Base-by-base conservation (phyloP, 2,329 filamentous ascomycete genomes). In the Colletotrichum neosansevieriae region DNA sequence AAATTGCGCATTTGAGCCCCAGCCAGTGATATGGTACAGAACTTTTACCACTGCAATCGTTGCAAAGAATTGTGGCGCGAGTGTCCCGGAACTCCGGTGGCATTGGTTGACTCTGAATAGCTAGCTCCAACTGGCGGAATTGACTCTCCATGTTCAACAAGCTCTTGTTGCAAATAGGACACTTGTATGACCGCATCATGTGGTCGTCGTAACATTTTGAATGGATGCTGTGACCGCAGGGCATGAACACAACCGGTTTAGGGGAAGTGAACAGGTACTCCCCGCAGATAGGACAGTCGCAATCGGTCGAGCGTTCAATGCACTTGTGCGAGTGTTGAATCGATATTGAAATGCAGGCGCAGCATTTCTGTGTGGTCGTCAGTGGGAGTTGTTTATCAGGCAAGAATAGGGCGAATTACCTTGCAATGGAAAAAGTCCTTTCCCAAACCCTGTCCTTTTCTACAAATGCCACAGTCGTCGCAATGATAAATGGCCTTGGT, bases 381-480 rank as follows among this genome's bases (percentile, higher is more conserved):
- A 56, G 54, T 13, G 36, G 9, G 42, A 56, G 36, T 17, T 10
- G 11, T 29, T 21, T 3, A n/a, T 12, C 19, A 9, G 6, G 15
- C 29, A 24, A 15, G 44, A 71, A 44, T 71, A 66, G 19, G n/a
- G 57, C 29, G 29, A 73, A 81, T 78, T 82, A 95, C 94, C 88
- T 97, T 97, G 91, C 96, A 99, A 79, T 99, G 96, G 75, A 97
- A 94, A 77, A 97, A 99, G 77, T 99, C 96, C 77, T 97, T 98
- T 4, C 96, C 95, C 34, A 99, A 83, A 1, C 96, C 96, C 77
- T 94, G 89, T 1, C 96, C 96, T 65, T 94, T 91, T 67, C 96
- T 88, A 77, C 96, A 99, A 70, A 99, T 97, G 4, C 96, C 96
- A 79, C 96, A 99, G 75, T 98, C 96, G 75, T 90, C 88, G 79